Conservation (phyloP, 192 early-diverging fungal species). For the Gigaspora rosea region DNA sequence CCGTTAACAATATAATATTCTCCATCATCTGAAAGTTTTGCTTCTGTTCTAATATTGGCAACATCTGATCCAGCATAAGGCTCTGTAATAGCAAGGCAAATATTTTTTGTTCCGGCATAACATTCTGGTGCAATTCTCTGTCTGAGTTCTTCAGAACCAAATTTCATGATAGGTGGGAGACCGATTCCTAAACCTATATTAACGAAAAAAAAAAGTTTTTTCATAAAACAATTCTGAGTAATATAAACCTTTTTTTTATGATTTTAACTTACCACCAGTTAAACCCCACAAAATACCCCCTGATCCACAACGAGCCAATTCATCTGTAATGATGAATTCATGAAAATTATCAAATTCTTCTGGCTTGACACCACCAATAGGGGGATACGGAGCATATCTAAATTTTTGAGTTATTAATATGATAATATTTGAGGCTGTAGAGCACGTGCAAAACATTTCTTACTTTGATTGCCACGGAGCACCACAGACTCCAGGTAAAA, state of each 20-base stretch:
- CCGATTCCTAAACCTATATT: slow-evolving; percentile 65
- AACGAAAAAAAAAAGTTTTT: neutral
- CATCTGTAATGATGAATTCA: slow-evolving; percentile 75
- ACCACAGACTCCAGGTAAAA: slow-evolving; percentile 66
- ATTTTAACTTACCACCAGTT: slow-evolving; percentile 53
- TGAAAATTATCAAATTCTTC: slow-evolving; percentile 72
- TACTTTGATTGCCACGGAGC: slow-evolving; percentile 26
- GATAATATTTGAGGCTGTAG: too few species aligned
- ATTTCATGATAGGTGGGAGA: slow-evolving; percentile 72
- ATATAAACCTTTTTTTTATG: too few species aligned
- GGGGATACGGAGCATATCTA: slow-evolving; percentile 17
- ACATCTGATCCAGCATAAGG: slow-evolving; percentile 74
- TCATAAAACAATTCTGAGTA: too few species aligned
- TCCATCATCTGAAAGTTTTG: slow-evolving; percentile 66
- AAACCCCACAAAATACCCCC: slow-evolving; percentile 84
- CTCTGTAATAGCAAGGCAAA: slow-evolving; percentile 82
- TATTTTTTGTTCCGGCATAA: slow-evolving; percentile 73
- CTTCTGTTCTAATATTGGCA: slow-evolving; percentile 68
- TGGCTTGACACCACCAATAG: slow-evolving; percentile 51
- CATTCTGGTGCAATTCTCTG: slow-evolving; percentile 63
- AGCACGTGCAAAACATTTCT: neutral
- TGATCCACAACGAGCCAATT: slow-evolving; percentile 77
- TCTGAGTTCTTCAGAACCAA: slow-evolving; percentile 70
- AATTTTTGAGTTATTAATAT: neutral
- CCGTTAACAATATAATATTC: slow-evolving; percentile 78